Conservation (phyloP, 805 yeast genomes). For the Starmera pachycereana region DNA sequence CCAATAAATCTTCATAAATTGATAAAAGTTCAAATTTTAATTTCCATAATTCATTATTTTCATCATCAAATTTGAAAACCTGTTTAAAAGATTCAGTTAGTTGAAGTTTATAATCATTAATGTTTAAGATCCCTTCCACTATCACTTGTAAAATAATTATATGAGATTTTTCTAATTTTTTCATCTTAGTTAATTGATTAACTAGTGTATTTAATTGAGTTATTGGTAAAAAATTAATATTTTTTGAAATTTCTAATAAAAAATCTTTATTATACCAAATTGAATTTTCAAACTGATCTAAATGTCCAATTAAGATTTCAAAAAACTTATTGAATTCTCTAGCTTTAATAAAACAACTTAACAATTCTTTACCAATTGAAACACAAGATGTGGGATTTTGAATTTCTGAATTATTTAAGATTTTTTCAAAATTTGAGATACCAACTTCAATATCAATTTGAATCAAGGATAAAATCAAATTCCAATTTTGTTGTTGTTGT, state of each 20-base stretch:
- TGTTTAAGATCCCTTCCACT: slow-evolving; percentile 30
- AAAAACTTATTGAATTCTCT: slow-evolving; percentile 48
- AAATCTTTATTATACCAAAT: slow-evolving; percentile 18
- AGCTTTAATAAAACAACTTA: slow-evolving; percentile 39
- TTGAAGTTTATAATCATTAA: slow-evolving; percentile 20
- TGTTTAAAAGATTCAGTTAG: slow-evolving; percentile 12
- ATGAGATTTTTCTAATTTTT: slow-evolving; percentile 5
- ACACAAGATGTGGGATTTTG: slow-evolving; percentile 1
- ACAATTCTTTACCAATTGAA: slow-evolving; percentile 22
- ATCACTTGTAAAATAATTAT: slow-evolving; percentile 21
- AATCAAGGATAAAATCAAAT: slow-evolving; percentile 35
- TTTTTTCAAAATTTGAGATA: slow-evolving; percentile 27
- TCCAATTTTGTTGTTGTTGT: slow-evolving; percentile 38
- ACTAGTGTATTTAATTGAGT: slow-evolving; percentile 29
- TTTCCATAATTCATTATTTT: slow-evolving; percentile 29
- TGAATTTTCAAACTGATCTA: neutral
- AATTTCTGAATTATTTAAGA: slow-evolving; percentile 16
- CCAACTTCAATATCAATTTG: slow-evolving; percentile 51
- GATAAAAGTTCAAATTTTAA: slow-evolving; percentile 36
- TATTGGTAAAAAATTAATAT: slow-evolving; percentile 35
- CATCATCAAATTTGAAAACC: slow-evolving; percentile 15
- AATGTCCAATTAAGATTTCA: slow-evolving; percentile 4
- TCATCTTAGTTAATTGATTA: slow-evolving; percentile 10
- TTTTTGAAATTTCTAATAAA: slow-evolving; percentile 26
- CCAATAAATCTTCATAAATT: slow-evolving; percentile 30